Base-by-base conservation (phyloP, 108 stramenopile genomes). In the Bacterosira constricta region DNA sequence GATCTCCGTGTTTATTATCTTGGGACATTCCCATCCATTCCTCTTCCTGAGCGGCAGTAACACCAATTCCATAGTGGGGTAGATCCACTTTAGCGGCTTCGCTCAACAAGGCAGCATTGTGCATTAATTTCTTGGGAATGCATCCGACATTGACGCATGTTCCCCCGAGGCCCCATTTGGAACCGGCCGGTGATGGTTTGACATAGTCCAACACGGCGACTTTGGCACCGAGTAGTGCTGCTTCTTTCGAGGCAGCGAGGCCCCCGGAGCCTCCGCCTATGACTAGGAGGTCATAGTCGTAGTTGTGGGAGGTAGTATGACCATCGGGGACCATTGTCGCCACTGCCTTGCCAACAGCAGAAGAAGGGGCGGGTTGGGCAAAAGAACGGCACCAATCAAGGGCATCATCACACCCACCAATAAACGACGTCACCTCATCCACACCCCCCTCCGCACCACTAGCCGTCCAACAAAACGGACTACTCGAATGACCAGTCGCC, bases 121-220 rank as follows among this genome's bases (percentile, higher is more conserved):
- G 98, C 90, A 96, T 97, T 11, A 99, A 84, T 67, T 99, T 99
- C 83, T 99, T 99, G 59, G 99, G 99, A 69, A 99, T 99, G 84
- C 99, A 99, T 20, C 99, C 91, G 8, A 93, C 92, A 2, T 42
- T 4, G 66, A 99, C 99, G 75, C 98, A 99, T 2, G 98, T 99
- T 21, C 99, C 99, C 12, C 99, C 99, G 21, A 99, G 76, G 17
- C 98, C 98, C 98, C 98, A 98, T 23, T 79, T 86, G 58, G 95
- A 92, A 59, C 98, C 97, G 15, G 84, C 82, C 4, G 97, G 96
- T 42, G 86, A 88, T 8, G 99, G 99, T 59, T 97, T 97, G 70
- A 99, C 98, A 72, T 87, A 98, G 75, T 99, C 99, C 32, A 97
- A 77, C 18, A 95, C 83, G 37, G 97, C 97, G 7, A 98, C 98